Evolutionary conservation across 768 basidiomycete genomes (phyloP).

Genomic region (Suillus subluteus): DNA sequence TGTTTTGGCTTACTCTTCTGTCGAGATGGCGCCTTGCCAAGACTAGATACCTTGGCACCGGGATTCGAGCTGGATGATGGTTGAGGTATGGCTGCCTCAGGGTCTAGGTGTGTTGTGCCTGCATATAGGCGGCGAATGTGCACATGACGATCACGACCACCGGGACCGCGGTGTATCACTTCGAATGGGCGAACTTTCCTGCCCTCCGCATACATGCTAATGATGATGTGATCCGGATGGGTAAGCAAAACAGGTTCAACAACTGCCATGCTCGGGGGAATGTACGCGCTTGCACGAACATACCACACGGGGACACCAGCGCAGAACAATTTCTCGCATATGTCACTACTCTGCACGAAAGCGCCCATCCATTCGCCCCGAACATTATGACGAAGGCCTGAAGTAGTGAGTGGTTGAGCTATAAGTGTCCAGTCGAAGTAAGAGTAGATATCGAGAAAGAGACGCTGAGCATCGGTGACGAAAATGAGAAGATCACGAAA

Average conservation of each 20-base stretch:
- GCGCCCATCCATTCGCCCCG: conserved; percentile 8
- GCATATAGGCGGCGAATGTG: neutral
- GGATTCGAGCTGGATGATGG: conserved; percentile 1
- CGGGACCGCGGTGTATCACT: neutral
- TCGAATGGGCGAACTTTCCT: conserved; percentile 1
- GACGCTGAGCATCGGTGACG: too few relatives aligned
- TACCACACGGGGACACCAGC: conserved; percentile 5
- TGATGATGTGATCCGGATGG: conserved; percentile 5
- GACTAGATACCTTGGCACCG: neutral
- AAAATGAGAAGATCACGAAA: too few relatives aligned
- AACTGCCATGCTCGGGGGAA: conserved; percentile 1
- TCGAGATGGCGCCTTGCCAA: conserved; percentile 7
- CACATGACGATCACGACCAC: neutral
- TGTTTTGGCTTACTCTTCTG: neutral
- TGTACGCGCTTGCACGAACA: neutral
- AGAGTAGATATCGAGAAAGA: too few relatives aligned
- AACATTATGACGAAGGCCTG: neutral
- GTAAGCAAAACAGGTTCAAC: neutral
- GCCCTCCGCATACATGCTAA: neutral
- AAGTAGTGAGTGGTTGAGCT: conserved; percentile 1
- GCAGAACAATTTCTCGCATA: neutral
- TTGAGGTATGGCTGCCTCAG: neutral
- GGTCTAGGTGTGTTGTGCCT: neutral
- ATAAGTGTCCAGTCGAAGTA: conserved; percentile 5
- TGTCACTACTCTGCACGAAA: neutral